Evolutionary conservation across 768 basidiomycete species (phyloP).

Genomic region (Tubosaeta brunneosetosa): DNA sequence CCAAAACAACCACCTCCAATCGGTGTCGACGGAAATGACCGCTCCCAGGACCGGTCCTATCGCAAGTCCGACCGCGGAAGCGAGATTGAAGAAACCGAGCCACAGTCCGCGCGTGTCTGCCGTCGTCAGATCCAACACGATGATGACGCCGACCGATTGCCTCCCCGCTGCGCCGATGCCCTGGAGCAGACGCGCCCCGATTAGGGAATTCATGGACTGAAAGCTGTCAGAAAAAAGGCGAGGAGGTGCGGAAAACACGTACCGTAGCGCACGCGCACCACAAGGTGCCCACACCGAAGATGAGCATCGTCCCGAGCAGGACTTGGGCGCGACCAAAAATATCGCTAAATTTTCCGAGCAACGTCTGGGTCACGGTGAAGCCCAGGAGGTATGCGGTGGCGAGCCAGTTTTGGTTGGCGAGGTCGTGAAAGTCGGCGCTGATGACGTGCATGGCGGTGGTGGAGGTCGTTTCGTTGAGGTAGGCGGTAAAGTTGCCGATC

Average conservation of each 20-base stretch:
- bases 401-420: conserved; percentile 34
- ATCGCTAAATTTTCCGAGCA: conserved; percentile 33
- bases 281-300: conserved; percentile 31
- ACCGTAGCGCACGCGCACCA: conserved; percentile 33
- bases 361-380: conserved; percentile 34
- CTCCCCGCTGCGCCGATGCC: conserved; percentile 36
- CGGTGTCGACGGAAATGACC: conserved; percentile 37
- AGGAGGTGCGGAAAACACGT: conserved; percentile 2
- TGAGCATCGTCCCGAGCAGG: conserved; percentile 33
- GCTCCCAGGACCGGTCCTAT: conserved; percentile 47
- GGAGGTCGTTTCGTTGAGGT: conserved; percentile 32
- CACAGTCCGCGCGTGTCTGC: conserved; percentile 33
- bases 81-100: conserved; percentile 33
- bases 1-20: conserved; percentile 48
- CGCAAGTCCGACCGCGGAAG: conserved; percentile 41
- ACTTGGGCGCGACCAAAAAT: conserved; percentile 33
- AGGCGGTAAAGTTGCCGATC: conserved; percentile 34
- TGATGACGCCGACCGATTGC: conserved; percentile 34
- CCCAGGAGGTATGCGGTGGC: conserved; percentile 33
- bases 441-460: conserved; percentile 36
- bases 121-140: conserved; percentile 34
- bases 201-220: conserved; percentile 34
- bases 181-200: conserved; percentile 31
- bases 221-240: not conserved
- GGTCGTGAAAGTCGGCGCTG: conserved; percentile 24